A percentile compares a stretch with the other conserved stretches of the same genome.
These are phyloP conservation scores for Yamadazyma mexicana DNA, from an alignment of 1,139 yeast species.

Conservation along the genomic window DNA sequence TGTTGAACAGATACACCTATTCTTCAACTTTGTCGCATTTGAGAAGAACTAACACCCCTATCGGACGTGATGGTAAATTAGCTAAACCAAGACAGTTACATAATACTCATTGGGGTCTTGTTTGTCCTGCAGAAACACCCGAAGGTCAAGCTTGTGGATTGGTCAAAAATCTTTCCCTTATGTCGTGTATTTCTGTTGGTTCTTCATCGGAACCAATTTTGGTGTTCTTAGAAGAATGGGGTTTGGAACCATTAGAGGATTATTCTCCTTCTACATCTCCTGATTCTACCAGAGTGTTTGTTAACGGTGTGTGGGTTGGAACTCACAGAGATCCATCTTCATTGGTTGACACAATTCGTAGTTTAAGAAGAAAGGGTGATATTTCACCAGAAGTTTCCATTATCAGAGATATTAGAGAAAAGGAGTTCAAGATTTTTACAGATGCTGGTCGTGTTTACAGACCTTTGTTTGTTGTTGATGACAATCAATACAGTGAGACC, in stretches of 20 bases:
- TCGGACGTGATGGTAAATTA: slow-evolving; percentile 97
- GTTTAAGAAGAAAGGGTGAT: slow-evolving; percentile 92
- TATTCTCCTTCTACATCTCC: slow-evolving; percentile 92
- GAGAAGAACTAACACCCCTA: slow-evolving; percentile 98
- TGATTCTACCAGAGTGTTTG: slow-evolving; percentile 91
- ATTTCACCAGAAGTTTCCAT: slow-evolving; percentile 95
- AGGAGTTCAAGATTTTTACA: slow-evolving; percentile 91
- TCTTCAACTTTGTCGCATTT: slow-evolving; percentile 96
- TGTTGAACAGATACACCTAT: slow-evolving; percentile 94
- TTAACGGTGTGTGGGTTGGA: slow-evolving; percentile 99
- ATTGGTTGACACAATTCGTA: slow-evolving; percentile 86
- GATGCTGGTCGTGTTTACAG: slow-evolving; percentile 99
- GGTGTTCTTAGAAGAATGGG: slow-evolving; percentile 97
- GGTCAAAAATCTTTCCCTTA: slow-evolving; percentile 90
- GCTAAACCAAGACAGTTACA: slow-evolving; percentile 99
- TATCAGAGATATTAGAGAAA: slow-evolving; percentile 94
- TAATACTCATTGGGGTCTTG: slow-evolving; percentile 99
- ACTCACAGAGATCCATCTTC: slow-evolving; percentile 94
- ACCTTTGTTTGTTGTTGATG: slow-evolving; percentile 89
- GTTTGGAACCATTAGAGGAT: slow-evolving; percentile 96
- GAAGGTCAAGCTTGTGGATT: slow-evolving; percentile 99
- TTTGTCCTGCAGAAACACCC: slow-evolving; percentile 99
- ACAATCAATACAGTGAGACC: slow-evolving; percentile 72
- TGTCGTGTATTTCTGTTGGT: slow-evolving; percentile 98
- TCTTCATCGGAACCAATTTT: slow-evolving; percentile 94